These are phyloP conservation scores for Pilaira anomala DNA, from an alignment of 192 early-diverging fungal species.

Conservation along the genomic window DNA sequence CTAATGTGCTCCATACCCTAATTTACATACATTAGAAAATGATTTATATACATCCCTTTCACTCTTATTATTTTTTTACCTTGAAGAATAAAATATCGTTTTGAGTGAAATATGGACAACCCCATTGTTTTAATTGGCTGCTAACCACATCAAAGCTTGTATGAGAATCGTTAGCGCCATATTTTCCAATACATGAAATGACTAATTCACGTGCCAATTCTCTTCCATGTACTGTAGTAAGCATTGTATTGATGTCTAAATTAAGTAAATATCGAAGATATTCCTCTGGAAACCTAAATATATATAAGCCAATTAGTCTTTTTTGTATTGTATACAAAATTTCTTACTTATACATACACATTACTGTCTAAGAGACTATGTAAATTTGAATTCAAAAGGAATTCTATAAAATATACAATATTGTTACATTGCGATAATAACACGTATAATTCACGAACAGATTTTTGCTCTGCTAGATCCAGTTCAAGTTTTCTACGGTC, in stretches of 20 bases:
- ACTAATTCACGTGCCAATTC: conserved; percentile 23
- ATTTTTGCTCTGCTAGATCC: conserved; percentile 25
- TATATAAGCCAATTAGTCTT: neutral
- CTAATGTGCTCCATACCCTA: conserved; percentile 27
- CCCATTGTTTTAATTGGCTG: conserved; percentile 9
- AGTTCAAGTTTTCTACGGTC: conserved; percentile 15
- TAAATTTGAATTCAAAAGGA: neutral
- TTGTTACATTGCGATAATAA: conserved; percentile 25
- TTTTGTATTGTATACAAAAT: neutral
- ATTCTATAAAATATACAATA: conserved; percentile 11
- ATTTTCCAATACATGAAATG: conserved; percentile 19
- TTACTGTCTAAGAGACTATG: neutral
- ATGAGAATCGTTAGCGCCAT: neutral
- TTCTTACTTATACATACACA: neutral
- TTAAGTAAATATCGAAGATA: neutral
- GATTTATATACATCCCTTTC: neutral
- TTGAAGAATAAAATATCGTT: conserved; percentile 30
- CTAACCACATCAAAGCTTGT: conserved; percentile 11
- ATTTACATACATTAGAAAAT: conserved; percentile 4
- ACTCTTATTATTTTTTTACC: conserved; percentile 13
- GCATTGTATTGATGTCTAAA: conserved; percentile 23
- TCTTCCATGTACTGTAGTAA: conserved; percentile 16
- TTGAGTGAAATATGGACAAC: conserved; percentile 15
- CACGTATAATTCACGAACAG: conserved; percentile 25
- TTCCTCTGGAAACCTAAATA: neutral